A percentile compares a stretch with the other conserved stretches of the same genome.
Evolutionary conservation across 169 alveolate genomes (phyloP).

Genomic region (Plasmodium chabaudi): DNA sequence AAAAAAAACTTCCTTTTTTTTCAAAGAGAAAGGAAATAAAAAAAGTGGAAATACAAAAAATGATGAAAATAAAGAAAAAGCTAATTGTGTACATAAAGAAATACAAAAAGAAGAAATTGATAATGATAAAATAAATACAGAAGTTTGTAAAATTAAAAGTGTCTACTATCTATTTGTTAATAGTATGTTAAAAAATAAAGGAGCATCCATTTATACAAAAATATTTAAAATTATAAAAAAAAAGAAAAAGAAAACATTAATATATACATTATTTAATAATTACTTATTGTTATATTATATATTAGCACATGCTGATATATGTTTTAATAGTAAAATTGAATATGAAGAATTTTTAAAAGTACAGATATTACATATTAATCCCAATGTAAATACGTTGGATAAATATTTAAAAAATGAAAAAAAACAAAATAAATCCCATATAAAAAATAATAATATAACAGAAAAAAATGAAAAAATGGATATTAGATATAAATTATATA

Average conservation of each 20-base stretch:
- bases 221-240: conserved; percentile 51
- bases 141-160: conserved; percentile 23
- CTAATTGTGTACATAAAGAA: conserved; percentile 27
- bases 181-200: conserved; percentile 39
- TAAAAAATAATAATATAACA: background rate
- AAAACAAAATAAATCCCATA: conserved; percentile 12
- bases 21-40: conserved; percentile 37
- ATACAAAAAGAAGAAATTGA: conserved; percentile 24
- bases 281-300: conserved; percentile 34
- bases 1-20: conserved; percentile 23
- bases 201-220: conserved; percentile 45
- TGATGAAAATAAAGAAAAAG: conserved; percentile 10
- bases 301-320: conserved; percentile 42
- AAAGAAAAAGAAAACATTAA: conserved; percentile 35
- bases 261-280: conserved; percentile 52
- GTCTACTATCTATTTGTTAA: conserved; percentile 28
- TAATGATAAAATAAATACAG: conserved; percentile 9
- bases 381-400: conserved; percentile 52
- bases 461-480: conserved; percentile 1
- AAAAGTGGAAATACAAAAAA: conserved; percentile 9
- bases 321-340: conserved; percentile 50
- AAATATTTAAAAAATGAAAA: conserved; percentile 60
- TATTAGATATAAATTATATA: conserved; percentile 53
- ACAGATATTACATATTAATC: conserved; percentile 58
- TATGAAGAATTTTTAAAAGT: conserved; percentile 66